phyloP scores from a whole-genome alignment of 164 flowering plant genomes.

The Vitis rotundifolia region DNA sequence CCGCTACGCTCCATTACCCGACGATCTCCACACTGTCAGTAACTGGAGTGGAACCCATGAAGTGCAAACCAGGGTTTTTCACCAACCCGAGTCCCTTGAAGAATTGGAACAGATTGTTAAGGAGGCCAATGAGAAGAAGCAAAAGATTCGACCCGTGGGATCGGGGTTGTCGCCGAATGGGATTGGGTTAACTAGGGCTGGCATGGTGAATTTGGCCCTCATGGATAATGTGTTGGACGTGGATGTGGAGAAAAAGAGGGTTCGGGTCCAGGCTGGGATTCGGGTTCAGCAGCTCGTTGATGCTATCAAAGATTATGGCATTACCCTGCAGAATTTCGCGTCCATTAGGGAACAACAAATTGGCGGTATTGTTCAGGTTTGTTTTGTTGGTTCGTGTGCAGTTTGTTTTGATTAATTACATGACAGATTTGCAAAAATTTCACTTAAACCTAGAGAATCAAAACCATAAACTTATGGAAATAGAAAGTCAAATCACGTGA shows the following conservation, averaged over 20 bases:
- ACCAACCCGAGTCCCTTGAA: constrained; percentile 71
- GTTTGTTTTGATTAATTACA: not conserved
- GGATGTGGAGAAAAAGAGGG: constrained; percentile 75
- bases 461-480: no score
- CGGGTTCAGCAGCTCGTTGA: constrained; percentile 92
- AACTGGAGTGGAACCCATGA: constrained; percentile 99
- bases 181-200: constrained; percentile 75
- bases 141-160: constrained; percentile 86
- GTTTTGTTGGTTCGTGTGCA: not conserved
- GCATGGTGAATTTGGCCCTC: constrained; percentile 93
- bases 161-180: constrained; percentile 97
- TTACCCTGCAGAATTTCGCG: constrained; percentile 93
- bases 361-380: constrained; percentile 95
- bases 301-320: constrained; percentile 77
- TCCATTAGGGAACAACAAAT: constrained; percentile 97
- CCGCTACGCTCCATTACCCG: constrained; percentile 91
- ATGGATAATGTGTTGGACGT: constrained; percentile 91
- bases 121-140: constrained; percentile 52
- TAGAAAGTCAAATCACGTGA: no score
- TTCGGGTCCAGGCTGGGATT: constrained; percentile 86
- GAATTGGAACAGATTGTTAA: constrained; percentile 66
- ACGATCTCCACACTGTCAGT: constrained; percentile 91
- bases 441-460: no score
- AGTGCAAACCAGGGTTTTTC: constrained; percentile 75
- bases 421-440: not conserved